Percentiles rank a stretch among this genome's conserved stretches.
These are phyloP conservation scores for Circinella minor DNA, from an alignment of 371 early-diverging fungal species.

Conservation along the genomic window DNA sequence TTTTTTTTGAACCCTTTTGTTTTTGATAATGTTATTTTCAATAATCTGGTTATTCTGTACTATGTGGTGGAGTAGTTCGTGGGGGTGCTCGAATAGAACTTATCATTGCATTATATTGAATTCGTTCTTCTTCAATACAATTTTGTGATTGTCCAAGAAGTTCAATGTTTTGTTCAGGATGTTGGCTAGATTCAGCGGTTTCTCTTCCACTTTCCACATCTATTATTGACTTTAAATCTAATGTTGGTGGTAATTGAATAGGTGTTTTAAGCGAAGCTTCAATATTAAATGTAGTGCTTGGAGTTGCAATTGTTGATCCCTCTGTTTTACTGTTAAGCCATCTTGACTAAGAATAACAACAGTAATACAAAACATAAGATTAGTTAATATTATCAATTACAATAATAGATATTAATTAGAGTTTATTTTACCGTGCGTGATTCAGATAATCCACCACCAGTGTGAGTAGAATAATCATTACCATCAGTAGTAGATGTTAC, in stretches of 20 bases:
- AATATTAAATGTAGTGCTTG: neutral
- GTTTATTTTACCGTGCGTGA: neutral
- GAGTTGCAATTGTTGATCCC: neutral
- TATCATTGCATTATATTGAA: constrained; percentile 34
- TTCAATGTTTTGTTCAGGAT: neutral
- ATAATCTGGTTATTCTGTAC: too few species aligned
- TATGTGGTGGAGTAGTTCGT: neutral
- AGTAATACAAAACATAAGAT: neutral
- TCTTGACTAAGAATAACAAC: neutral
- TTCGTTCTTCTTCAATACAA: constrained; percentile 32
- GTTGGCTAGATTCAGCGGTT: neutral
- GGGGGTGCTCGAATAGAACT: constrained; percentile 22
- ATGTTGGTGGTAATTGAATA: neutral
- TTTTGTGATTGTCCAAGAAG: neutral
- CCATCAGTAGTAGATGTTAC: neutral
- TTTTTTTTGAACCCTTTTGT: too few species aligned
- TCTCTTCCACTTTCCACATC: neutral
- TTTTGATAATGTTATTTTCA: too few species aligned
- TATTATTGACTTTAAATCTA: neutral
- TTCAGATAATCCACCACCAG: too few species aligned
- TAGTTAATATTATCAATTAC: neutral
- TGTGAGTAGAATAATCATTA: neutral
- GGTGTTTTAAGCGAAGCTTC: neutral
- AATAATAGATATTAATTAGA: too few species aligned
- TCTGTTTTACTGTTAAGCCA: neutral